A percentile compares a stretch with the other conserved stretches of the same genome.
phyloP scores from a whole-genome alignment of 805 yeast genomes.

The Kodamaea nitidulidarum region DNA sequence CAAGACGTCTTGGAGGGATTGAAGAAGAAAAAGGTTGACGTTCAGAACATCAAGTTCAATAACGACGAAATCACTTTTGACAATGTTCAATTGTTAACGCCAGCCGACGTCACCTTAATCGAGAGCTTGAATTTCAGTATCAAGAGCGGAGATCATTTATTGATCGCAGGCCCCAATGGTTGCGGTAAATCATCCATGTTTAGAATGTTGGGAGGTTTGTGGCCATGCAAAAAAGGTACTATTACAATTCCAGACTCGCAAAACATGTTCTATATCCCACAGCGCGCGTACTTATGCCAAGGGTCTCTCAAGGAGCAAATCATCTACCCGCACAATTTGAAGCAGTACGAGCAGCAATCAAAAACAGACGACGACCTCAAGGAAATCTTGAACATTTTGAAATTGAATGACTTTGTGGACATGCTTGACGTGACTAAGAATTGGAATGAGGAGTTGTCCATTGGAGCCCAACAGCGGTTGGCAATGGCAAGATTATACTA shows the following conservation, averaged over 20 bases:
- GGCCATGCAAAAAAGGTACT: slow-evolving; percentile 69
- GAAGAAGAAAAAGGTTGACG: slow-evolving; percentile 11
- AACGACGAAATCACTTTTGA: slow-evolving; percentile 63
- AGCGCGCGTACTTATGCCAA: slow-evolving; percentile 79
- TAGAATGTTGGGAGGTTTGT: slow-evolving; percentile 85
- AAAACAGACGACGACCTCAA: slow-evolving; percentile 48
- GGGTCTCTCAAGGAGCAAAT: slow-evolving; percentile 84
- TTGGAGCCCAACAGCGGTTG: slow-evolving; percentile 88
- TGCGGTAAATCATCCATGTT: slow-evolving; percentile 93
- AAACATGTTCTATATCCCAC: slow-evolving; percentile 85
- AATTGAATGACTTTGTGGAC: slow-evolving; percentile 51
- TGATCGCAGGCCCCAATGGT: slow-evolving; percentile 94
- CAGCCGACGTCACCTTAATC: slow-evolving; percentile 72
- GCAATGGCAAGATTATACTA: slow-evolving; percentile 92
- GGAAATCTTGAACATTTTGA: slow-evolving; percentile 52
- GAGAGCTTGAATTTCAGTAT: slow-evolving; percentile 65
- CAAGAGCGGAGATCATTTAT: slow-evolving; percentile 75
- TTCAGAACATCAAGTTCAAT: slow-evolving; percentile 27
- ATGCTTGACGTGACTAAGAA: slow-evolving; percentile 54
- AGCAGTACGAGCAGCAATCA: slow-evolving; percentile 44
- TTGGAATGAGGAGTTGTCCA: slow-evolving; percentile 86
- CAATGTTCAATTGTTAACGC: slow-evolving; percentile 78
- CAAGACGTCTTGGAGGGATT: slow-evolving; percentile 55
- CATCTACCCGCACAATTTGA: slow-evolving; percentile 75
- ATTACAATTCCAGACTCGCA: slow-evolving; percentile 62